Conservation (phyloP, 2,329 filamentous ascomycete species). For the Aspergillus quadricinctus region DNA sequence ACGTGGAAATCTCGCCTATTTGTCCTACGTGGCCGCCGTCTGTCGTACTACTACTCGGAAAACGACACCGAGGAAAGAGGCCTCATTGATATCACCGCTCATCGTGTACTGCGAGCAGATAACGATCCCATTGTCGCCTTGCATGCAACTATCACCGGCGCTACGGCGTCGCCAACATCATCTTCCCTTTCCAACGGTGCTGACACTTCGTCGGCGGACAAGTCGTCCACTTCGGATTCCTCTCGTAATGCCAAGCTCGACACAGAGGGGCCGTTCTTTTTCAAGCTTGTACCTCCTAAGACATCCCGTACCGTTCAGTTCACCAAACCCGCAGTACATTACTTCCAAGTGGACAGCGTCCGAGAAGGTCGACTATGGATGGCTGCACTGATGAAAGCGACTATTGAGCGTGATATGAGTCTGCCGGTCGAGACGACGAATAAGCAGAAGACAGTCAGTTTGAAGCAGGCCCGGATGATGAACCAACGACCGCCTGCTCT, state of each 20-base stretch:
- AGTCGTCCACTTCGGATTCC: constrained; percentile 26
- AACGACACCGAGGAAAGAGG: constrained; percentile 90
- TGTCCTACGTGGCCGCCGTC: constrained; percentile 80
- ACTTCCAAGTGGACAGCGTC: constrained; percentile 91
- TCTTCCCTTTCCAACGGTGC: constrained; percentile 39
- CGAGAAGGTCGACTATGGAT: constrained; percentile 92
- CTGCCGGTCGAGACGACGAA: constrained; percentile 84
- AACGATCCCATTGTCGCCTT: constrained; percentile 85
- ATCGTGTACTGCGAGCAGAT: constrained; percentile 91
- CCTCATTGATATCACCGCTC: constrained; percentile 94
- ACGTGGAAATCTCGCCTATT: constrained; percentile 98
- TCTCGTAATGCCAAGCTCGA: constrained; percentile 30
- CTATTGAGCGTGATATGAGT: constrained; percentile 82
- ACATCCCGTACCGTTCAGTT: constrained; percentile 91
- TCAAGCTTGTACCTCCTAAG: constrained; percentile 92
- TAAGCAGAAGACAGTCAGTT: constrained; percentile 92
- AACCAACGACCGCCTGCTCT: constrained; percentile 84
- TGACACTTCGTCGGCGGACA: constrained; percentile 34
- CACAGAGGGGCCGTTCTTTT: constrained; percentile 82
- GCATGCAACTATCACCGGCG: constrained; percentile 86
- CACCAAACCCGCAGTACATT: constrained; percentile 94
- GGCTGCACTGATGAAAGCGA: constrained; percentile 98
- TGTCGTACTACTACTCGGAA: constrained; percentile 96
- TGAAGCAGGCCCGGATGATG: constrained; percentile 82
- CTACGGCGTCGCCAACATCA: constrained; percentile 64